A percentile compares a stretch with the other conserved stretches of the same genome.
Conservation (phyloP, 441 rosid species). For the Euphorbia corollata region DNA sequence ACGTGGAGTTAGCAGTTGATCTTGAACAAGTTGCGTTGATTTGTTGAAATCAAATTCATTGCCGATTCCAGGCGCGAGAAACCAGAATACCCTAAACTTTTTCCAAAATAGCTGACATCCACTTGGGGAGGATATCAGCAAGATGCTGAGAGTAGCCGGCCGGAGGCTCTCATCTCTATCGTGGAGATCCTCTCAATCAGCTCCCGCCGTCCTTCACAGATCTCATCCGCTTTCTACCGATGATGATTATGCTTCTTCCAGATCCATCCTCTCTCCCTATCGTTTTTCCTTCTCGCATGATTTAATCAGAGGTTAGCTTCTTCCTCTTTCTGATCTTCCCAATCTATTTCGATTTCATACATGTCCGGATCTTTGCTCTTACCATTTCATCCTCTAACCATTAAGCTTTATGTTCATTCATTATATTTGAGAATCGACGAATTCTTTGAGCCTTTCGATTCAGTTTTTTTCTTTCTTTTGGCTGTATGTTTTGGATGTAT, state of each 20-base stretch:
- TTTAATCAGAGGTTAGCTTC: conserved; percentile 37
- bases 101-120: background rate
- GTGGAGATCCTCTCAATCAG: conserved; percentile 36
- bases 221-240: conserved; percentile 20
- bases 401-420: background rate
- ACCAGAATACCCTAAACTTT: background rate
- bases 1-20: background rate
- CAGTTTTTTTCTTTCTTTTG: background rate
- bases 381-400: background rate
- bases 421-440: background rate
- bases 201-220: conserved; percentile 33
- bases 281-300: conserved; percentile 22
- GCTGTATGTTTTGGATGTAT: background rate
- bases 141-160: conserved; percentile 70
- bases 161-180: conserved; percentile 50
- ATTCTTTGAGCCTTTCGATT: background rate
- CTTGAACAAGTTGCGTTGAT: background rate
- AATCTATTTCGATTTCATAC: background rate
- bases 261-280: conserved; percentile 23
- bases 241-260: conserved; percentile 19
- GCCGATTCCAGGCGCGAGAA: background rate
- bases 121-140: conserved; percentile 6
- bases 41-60: background rate
- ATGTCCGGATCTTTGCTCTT: background rate
- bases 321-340: background rate